phyloP scores from a whole-genome alignment of 2,329 filamentous ascomycete genomes.

The Trichoderma harzianum region DNA sequence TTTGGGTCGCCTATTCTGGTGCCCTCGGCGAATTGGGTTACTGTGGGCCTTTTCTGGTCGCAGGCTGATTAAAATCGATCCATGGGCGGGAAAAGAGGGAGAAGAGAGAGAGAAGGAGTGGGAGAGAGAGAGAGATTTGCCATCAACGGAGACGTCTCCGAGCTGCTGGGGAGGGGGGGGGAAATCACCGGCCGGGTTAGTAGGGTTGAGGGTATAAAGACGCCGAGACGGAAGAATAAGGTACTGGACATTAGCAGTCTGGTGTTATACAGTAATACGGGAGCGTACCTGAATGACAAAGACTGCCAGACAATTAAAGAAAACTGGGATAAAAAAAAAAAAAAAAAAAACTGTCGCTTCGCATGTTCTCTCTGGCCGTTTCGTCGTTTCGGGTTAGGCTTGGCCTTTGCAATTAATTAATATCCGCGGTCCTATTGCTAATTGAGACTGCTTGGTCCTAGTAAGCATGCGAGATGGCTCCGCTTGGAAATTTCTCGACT shows the following conservation, averaged over 20 bases:
- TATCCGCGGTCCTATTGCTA: constrained; percentile 11
- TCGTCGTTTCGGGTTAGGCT: constrained; percentile 1
- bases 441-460: neutral
- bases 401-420: constrained; percentile 1
- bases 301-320: neutral
- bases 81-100: neutral
- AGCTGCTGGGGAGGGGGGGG: neutral
- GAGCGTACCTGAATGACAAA: neutral
- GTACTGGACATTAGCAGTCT: neutral
- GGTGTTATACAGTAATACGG: neutral
- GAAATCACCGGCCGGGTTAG: neutral
- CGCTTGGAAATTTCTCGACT: neutral
- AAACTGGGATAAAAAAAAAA: neutral
- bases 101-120: neutral
- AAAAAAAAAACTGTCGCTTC: neutral
- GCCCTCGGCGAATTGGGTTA: constrained; percentile 9
- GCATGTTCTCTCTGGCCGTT: neutral
- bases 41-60: constrained; percentile 3
- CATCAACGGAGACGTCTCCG: constrained; percentile 1
- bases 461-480: neutral
- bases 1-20: neutral
- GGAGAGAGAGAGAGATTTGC: neutral
- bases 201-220: neutral
- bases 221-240: neutral
- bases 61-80: neutral